A percentile compares a stretch with the other conserved stretches of the same genome.
Conservation (phyloP, 345 rosid genomes). For the Lepidium africanum region DNA sequence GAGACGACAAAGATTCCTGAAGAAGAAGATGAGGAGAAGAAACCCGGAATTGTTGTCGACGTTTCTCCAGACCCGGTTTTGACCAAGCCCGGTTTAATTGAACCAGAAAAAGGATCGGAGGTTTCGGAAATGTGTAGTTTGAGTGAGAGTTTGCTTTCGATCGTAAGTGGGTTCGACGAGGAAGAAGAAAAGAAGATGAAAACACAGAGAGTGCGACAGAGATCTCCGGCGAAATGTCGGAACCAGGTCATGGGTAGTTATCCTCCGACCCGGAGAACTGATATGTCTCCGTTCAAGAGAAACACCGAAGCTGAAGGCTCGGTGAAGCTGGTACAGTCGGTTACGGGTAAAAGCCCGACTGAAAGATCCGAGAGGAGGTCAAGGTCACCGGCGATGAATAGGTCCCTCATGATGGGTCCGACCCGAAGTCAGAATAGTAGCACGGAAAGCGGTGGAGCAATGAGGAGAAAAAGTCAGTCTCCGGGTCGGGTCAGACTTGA, state of each 20-base stretch:
- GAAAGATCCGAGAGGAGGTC: conserved; percentile 59
- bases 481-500: conserved; percentile 53
- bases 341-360: conserved; percentile 30
- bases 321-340: conserved; percentile 29
- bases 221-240: conserved; percentile 27
- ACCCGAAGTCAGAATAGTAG: background rate
- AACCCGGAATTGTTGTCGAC: background rate
- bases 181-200: conserved; percentile 29
- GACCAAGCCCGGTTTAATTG: background rate
- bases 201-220: conserved; percentile 10
- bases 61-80: background rate
- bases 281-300: conserved; percentile 45
- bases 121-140: conserved; percentile 21
- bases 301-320: conserved; percentile 23
- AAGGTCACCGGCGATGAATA: conserved; percentile 53
- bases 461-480: conserved; percentile 43
- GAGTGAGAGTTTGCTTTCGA: conserved; percentile 25
- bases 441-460: conserved; percentile 34
- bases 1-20: conserved; percentile 5
- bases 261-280: conserved; percentile 38
- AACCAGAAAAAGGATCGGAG: conserved; percentile 18
- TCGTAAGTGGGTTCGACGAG: conserved; percentile 14
- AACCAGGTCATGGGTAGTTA: conserved; percentile 19
- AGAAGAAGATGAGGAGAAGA: conserved; percentile 17
- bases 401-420: conserved; percentile 33